These are phyloP conservation scores for Pachysandra terminalis DNA, from an alignment of 164 flowering plant genomes.

Conservation along the genomic window DNA sequence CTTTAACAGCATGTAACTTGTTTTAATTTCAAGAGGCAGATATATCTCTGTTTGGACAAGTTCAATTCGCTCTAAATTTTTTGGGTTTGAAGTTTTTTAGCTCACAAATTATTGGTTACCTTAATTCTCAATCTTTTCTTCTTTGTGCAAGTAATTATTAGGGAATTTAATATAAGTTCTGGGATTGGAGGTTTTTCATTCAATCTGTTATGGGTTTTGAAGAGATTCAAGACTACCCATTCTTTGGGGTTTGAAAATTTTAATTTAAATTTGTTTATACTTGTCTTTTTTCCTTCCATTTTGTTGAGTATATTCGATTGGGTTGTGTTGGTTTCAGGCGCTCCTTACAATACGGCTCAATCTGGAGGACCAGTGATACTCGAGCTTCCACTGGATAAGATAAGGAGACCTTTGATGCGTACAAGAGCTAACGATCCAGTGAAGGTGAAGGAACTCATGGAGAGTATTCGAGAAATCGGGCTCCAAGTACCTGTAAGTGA, in stretches of 20 bases:
- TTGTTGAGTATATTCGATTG: neutral
- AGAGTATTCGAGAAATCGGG: conserved; percentile 77
- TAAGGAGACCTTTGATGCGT: conserved; percentile 81
- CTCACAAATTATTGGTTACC: neutral
- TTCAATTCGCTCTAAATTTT: too few relatives aligned
- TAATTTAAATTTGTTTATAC: neutral
- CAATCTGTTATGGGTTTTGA: neutral
- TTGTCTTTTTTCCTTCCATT: too few relatives aligned
- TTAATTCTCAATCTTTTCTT: neutral
- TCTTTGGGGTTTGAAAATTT: neutral
- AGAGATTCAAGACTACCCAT: neutral
- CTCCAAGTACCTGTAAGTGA: conserved; percentile 80
- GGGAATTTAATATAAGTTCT: neutral
- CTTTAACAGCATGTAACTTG: too few relatives aligned
- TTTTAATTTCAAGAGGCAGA: too few relatives aligned
- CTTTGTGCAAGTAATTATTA: neutral
- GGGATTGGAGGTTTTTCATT: neutral
- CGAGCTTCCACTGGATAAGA: conserved; percentile 82
- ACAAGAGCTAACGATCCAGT: conserved; percentile 76
- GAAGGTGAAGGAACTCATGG: conserved; percentile 92
- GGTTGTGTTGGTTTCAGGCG: conserved; percentile 23
- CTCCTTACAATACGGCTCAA: conserved; percentile 24
- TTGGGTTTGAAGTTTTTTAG: neutral
- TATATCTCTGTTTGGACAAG: too few relatives aligned
- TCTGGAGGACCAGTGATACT: conserved; percentile 62